Conservation (phyloP, 257 asterid species). For the Solanum virginianum region DNA sequence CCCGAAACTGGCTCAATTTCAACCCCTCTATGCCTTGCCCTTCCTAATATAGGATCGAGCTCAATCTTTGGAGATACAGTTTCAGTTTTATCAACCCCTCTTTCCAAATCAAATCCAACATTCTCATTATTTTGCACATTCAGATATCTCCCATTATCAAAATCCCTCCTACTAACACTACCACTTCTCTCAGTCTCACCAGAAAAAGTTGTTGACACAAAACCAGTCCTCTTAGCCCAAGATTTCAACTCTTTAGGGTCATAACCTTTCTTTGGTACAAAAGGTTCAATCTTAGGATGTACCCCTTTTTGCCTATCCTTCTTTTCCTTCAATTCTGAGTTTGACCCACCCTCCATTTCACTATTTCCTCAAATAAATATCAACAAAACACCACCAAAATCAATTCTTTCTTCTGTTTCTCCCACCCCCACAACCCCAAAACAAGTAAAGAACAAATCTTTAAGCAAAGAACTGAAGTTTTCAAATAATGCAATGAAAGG, state of each 20-base stretch:
- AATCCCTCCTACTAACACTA: conserved; percentile 33
- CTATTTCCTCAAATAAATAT: conserved; percentile 22
- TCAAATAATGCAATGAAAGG: neutral
- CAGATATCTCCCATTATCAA: conserved; percentile 18
- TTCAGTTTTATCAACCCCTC: conserved; percentile 42
- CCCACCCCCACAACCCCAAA: conserved; percentile 1
- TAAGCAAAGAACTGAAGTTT: neutral
- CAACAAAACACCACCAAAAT: conserved; percentile 2
- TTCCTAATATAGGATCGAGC: conserved; percentile 78
- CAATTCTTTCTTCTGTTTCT: neutral
- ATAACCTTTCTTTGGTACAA: conserved; percentile 53
- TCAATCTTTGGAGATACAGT: conserved; percentile 70
- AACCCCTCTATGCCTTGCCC: conserved; percentile 45
- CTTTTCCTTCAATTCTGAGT: conserved; percentile 28
- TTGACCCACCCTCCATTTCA: conserved; percentile 74
- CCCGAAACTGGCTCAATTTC: conserved; percentile 54
- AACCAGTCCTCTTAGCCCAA: conserved; percentile 97
- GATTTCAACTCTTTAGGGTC: conserved; percentile 88
- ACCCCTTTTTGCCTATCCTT: conserved; percentile 32
- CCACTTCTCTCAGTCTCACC: conserved; percentile 43
- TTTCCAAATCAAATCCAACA: conserved; percentile 53
- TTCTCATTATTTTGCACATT: conserved; percentile 10
- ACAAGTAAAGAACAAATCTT: neutral
- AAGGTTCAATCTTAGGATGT: conserved; percentile 54
- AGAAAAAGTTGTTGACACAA: conserved; percentile 73